Base-by-base conservation (phyloP, 2,329 filamentous ascomycete genomes). In the Penicillium crustosum region DNA sequence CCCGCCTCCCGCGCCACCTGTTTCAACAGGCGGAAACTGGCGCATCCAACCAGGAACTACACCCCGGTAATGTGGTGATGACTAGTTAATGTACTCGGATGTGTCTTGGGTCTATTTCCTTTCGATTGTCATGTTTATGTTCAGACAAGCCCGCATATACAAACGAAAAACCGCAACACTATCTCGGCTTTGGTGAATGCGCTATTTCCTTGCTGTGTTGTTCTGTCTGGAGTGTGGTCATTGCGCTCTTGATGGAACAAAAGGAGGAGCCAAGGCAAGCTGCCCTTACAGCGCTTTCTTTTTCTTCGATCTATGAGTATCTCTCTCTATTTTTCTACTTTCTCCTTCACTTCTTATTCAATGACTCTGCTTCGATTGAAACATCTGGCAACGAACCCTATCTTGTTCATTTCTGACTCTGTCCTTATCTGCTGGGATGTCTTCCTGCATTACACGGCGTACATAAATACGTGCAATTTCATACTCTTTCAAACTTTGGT, bases 1-100 rank as follows among this genome's bases (percentile, higher is more conserved):
- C 12, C 79, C 83, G 9, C 77, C 87, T 33, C 85, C 85, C 49
- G 82, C 87, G 21, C 82, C 85, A n/a, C 85, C 77, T 2, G 63
- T 70, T 31, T 65, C 70, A 9, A 61, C 66, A 8, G 66, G 66
- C 45, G 65, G 64, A 33, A 66, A 60, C 31, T 70, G 68, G 67
- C 64, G 67, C 44, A 66, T 63, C n/a, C 67, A 68, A 31, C 55
- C 66, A 5, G 57, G 64, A 25, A 25, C 42, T 41, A 45, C 27
- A 3, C 49, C 55, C 8, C 47, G 53, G 25, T 56, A 45, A 56
- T 31, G 8, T 13, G 6, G 23, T 47, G 31, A 17, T 38, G 27
- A 25, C 13, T 33, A 33, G 33, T 35, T 19, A 41, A 43, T 57
- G 43, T 35, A 45, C 27, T 43, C 17, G 19, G 27, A 48, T 57